Conservation (phyloP, 345 rosid genomes). For the Arabidopsis thaliana region DNA sequence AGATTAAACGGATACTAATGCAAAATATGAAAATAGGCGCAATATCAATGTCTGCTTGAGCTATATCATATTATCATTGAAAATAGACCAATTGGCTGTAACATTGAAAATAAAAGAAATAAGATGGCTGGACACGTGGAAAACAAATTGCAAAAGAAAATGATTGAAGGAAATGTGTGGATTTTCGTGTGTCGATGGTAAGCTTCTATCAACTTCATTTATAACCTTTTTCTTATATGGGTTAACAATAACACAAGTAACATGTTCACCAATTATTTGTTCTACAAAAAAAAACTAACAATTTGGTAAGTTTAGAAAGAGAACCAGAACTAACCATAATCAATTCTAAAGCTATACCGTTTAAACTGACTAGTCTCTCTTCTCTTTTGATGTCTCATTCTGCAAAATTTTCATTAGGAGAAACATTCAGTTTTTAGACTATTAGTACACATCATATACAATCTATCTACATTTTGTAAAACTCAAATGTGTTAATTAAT, state of each 20-base stretch:
- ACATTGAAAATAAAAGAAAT: neutral
- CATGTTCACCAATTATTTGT: conserved; percentile 30
- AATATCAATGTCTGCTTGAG: too few relatives aligned
- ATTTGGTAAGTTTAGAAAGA: conserved; percentile 36
- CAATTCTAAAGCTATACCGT: conserved; percentile 15
- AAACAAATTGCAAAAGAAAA: conserved; percentile 15
- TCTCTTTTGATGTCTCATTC: conserved; percentile 15
- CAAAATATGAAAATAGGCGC: too few relatives aligned
- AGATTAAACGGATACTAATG: too few relatives aligned
- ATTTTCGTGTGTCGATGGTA: conserved; percentile 23
- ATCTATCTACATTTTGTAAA: neutral
- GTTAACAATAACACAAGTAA: conserved; percentile 29
- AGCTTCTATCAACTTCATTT: conserved; percentile 7
- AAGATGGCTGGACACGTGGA: neutral
- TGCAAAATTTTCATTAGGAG: conserved; percentile 6
- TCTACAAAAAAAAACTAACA: conserved; percentile 26
- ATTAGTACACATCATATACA: neutral
- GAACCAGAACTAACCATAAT: conserved; percentile 40
- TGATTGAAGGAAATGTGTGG: neutral
- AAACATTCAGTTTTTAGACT: neutral
- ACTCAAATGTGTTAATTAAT: too few relatives aligned
- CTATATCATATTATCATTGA: too few relatives aligned
- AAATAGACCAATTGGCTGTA: neutral
- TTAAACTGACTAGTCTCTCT: conserved; percentile 11
- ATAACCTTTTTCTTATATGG: conserved; percentile 23